Percentiles rank a stretch among this genome's conserved stretches.
phyloP scores from a whole-genome alignment of 257 asterid genomes.

The Solanum infundibuliforme region DNA sequence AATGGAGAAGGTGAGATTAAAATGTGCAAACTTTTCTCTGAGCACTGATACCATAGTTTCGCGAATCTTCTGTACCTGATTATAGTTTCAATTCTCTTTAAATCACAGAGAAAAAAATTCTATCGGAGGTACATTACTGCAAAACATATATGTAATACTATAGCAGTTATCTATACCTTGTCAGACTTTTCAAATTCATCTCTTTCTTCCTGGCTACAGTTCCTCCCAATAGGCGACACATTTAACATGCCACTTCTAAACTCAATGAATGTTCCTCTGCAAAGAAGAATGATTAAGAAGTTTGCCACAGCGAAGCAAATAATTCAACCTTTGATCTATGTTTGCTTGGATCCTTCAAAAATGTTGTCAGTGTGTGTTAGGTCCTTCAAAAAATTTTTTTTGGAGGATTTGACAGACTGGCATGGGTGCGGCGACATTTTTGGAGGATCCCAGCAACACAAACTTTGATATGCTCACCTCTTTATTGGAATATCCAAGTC shows the following conservation, averaged over 20 bases:
- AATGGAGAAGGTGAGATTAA: no score
- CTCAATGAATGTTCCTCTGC: slow-evolving; percentile 91
- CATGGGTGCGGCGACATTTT: background rate
- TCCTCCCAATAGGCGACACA: slow-evolving; percentile 95
- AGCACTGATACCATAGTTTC: no score
- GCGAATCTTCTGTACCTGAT: no score
- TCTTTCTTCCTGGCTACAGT: slow-evolving; percentile 96
- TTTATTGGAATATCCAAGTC: slow-evolving; percentile 96
- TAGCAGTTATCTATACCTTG: slow-evolving; percentile 42
- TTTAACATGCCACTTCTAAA: slow-evolving; percentile 96
- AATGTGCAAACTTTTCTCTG: no score
- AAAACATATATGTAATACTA: background rate
- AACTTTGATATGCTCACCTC: slow-evolving; percentile 41
- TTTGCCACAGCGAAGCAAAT: background rate
- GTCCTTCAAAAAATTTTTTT: no score
- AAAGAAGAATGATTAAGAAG: slow-evolving; percentile 7
- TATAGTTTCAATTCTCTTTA: no score
- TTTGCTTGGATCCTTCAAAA: background rate
- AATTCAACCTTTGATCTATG: background rate
- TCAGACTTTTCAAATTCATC: slow-evolving; percentile 92
- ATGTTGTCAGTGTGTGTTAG: background rate
- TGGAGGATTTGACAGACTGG: background rate
- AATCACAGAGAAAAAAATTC: background rate
- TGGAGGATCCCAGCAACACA: background rate
- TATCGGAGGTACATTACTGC: background rate